Evolutionary conservation across 768 basidiomycete genomes (phyloP).

Genomic region (Lactarius psammicola): DNA sequence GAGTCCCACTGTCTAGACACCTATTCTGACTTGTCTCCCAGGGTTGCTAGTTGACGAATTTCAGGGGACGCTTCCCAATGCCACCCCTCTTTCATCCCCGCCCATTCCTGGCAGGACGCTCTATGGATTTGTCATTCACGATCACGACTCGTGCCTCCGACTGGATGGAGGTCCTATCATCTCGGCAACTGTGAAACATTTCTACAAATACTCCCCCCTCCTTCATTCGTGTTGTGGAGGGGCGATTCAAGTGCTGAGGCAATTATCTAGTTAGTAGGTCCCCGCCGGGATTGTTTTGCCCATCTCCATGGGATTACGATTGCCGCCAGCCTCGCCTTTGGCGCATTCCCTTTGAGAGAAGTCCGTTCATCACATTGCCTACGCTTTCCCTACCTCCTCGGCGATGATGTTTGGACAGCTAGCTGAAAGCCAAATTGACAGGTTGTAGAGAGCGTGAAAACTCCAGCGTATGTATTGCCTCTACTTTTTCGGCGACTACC

Average conservation of each 20-base stretch:
- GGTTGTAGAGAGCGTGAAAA: background rate
- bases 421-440: constrained; percentile 3
- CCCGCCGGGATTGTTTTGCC: constrained; percentile 6
- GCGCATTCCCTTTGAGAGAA: constrained; percentile 9
- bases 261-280: background rate
- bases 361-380: background rate
- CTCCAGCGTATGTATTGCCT: background rate
- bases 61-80: constrained; percentile 4
- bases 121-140: constrained; percentile 9
- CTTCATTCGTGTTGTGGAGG: background rate
- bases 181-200: constrained; percentile 12
- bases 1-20: constrained; percentile 5
- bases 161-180: constrained; percentile 14
- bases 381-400: background rate
- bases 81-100: constrained; percentile 21
- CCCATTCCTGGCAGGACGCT: constrained; percentile 15
- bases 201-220: constrained; percentile 1
- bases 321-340: constrained; percentile 5
- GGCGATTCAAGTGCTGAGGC: background rate
- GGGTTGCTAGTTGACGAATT: background rate
- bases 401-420: background rate
- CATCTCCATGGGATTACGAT: constrained; percentile 8
- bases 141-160: constrained; percentile 10
- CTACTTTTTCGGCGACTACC: constrained; percentile 3
- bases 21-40: background rate